Conservation (phyloP, 2,329 filamentous ascomycete genomes). For the Bipolaris gigantea region DNA sequence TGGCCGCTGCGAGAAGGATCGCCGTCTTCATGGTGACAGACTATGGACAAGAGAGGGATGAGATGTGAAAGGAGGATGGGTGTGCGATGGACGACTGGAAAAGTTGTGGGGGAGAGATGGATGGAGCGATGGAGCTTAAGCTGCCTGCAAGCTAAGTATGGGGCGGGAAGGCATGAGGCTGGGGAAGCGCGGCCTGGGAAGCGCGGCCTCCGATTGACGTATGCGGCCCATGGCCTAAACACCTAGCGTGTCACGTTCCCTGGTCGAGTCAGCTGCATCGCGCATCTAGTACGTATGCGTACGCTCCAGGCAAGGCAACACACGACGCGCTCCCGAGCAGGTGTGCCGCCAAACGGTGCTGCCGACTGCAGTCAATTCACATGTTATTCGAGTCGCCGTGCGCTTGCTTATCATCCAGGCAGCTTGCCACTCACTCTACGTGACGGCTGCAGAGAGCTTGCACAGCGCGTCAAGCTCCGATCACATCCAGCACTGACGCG, state of each 20-base stretch:
- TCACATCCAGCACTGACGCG: constrained; percentile 7
- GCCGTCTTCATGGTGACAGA: constrained; percentile 74
- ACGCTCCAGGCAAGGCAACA: constrained; percentile 2
- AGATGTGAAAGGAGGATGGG: constrained; percentile 8
- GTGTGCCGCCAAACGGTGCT: background rate
- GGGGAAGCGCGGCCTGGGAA: constrained; percentile 12
- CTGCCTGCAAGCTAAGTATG: constrained; percentile 13
- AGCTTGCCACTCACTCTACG: too few relatives aligned
- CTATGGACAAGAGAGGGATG: constrained; percentile 5
- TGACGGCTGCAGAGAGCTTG: background rate
- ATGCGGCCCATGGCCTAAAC: constrained; percentile 11
- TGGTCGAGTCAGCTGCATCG: constrained; percentile 1
- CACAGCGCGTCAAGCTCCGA: constrained; percentile 3
- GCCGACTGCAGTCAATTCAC: too few relatives aligned
- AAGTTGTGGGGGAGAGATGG: constrained; percentile 11
- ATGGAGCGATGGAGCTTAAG: constrained; percentile 15
- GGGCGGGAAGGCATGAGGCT: constrained; percentile 5
- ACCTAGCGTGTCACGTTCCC: constrained; percentile 14
- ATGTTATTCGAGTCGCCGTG: background rate
- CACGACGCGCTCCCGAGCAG: background rate
- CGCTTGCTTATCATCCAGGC: background rate
- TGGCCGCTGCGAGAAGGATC: constrained; percentile 75
- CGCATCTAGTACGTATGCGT: background rate
- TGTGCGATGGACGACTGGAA: constrained; percentile 10
- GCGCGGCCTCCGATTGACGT: constrained; percentile 13